These are phyloP conservation scores for Daphne laureola DNA, from an alignment of 441 rosid species.

Conservation along the genomic window DNA sequence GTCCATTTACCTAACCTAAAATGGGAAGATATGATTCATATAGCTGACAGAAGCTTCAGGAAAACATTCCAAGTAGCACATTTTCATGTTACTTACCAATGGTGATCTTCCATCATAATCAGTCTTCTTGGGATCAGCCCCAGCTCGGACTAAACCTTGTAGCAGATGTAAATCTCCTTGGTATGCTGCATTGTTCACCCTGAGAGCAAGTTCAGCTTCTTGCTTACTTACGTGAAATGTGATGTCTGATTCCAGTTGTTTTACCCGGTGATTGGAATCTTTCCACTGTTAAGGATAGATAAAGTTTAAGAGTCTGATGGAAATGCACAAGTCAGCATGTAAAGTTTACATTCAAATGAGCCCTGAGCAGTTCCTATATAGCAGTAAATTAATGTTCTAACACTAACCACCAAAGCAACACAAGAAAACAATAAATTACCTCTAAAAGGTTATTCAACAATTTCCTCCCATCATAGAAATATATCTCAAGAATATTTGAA, in stretches of 20 bases:
- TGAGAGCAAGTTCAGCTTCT: constrained; percentile 91
- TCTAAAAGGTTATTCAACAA: constrained; percentile 74
- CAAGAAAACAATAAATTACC: constrained; percentile 31
- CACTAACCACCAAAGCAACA: constrained; percentile 1
- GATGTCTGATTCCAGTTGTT: constrained; percentile 73
- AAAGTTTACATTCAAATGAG: constrained; percentile 1
- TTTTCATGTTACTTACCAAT: constrained; percentile 39
- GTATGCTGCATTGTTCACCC: constrained; percentile 74
- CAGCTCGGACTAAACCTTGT: constrained; percentile 66
- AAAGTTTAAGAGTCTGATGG: constrained; percentile 4
- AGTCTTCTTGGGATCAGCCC: constrained; percentile 80
- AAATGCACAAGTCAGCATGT: not conserved
- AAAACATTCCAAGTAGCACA: not conserved
- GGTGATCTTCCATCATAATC: constrained; percentile 95
- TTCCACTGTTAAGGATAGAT: constrained; percentile 46
- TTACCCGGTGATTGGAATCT: constrained; percentile 51
- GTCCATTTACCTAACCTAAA: too few species aligned
- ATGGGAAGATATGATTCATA: too few species aligned
- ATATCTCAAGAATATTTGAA: constrained; percentile 76
- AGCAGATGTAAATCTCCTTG: constrained; percentile 80
- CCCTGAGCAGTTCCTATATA: not conserved
- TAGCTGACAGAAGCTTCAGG: too few species aligned
- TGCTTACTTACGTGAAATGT: constrained; percentile 84
- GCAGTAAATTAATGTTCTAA: not conserved
- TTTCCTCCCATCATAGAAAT: constrained; percentile 79